Conservation (phyloP, 345 rosid genomes). For the Nephelium lappaceum region DNA sequence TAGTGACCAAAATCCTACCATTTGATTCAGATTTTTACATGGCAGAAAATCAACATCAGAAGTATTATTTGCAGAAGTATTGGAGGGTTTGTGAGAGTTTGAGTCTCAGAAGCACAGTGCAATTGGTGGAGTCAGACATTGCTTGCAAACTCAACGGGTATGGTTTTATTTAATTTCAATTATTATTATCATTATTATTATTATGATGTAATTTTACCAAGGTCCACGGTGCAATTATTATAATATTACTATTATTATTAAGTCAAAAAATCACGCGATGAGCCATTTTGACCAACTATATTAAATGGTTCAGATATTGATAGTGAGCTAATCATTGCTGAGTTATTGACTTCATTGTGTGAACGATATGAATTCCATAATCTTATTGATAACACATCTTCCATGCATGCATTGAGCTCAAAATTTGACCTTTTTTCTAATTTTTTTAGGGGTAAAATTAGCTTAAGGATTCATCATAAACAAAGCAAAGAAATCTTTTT, state of each 20-base stretch:
- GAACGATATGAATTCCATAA: no score
- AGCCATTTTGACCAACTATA: no score
- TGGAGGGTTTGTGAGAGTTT: slow-evolving; percentile 20
- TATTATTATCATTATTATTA: not conserved
- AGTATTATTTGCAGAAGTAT: slow-evolving; percentile 23
- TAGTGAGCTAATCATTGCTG: no score
- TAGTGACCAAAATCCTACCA: slow-evolving; percentile 14
- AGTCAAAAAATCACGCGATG: not conserved
- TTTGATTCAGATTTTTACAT: slow-evolving; percentile 12
- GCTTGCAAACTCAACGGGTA: slow-evolving; percentile 33
- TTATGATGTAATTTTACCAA: not conserved
- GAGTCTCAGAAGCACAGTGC: slow-evolving; percentile 21
- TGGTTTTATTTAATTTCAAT: not conserved
- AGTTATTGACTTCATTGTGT: no score
- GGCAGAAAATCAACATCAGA: slow-evolving; percentile 24
- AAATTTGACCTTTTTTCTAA: no score
- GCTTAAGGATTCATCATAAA: no score
- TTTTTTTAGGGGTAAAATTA: no score
- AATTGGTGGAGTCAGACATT: slow-evolving; percentile 25
- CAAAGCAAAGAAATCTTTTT: no score
- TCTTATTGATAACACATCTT: no score
- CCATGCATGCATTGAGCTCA: no score
- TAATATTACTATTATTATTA: no score
- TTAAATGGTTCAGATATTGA: no score
- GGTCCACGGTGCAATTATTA: not conserved